Evolutionary conservation across 768 basidiomycete genomes (phyloP).

Genomic region (Trametes cinnabarina): DNA sequence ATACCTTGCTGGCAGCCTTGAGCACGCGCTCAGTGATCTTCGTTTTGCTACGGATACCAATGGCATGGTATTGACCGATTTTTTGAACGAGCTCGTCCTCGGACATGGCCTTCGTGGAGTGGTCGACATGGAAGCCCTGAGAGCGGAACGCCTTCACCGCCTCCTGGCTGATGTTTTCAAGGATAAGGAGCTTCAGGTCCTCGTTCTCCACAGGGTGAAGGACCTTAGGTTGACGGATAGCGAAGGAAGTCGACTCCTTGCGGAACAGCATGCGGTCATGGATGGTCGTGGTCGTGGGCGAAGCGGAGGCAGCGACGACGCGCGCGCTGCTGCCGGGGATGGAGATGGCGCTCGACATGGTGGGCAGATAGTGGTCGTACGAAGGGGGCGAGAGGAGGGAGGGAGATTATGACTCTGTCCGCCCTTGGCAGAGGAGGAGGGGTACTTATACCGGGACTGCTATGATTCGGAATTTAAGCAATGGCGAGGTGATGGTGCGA

Average conservation of each 20-base stretch:
- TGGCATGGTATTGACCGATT: slow-evolving; percentile 83
- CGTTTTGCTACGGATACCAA: slow-evolving; percentile 97
- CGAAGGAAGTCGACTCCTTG: slow-evolving; percentile 29
- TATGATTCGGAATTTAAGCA: slow-evolving; percentile 8
- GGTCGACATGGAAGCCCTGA: slow-evolving; percentile 92
- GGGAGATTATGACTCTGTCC: slow-evolving; percentile 2
- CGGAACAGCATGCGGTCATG: slow-evolving; percentile 47
- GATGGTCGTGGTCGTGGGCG: slow-evolving; percentile 48
- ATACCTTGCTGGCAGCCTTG: slow-evolving; percentile 80
- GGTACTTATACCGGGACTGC: not conserved
- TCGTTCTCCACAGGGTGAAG: slow-evolving; percentile 84
- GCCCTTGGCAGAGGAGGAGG: not conserved
- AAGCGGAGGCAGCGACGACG: slow-evolving; percentile 49
- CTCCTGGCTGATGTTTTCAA: slow-evolving; percentile 94
- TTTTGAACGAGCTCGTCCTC: slow-evolving; percentile 90
- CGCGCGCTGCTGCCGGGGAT: slow-evolving; percentile 36
- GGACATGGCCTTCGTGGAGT: slow-evolving; percentile 77
- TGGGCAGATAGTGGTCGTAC: not conserved
- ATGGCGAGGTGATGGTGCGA: slow-evolving; percentile 19
- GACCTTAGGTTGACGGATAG: slow-evolving; percentile 59
- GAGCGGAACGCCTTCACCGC: slow-evolving; percentile 77
- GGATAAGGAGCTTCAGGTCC: slow-evolving; percentile 74
- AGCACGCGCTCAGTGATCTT: slow-evolving; percentile 91
- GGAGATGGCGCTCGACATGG: slow-evolving; percentile 51
- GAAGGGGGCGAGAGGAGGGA: not conserved